Evolutionary conservation across 768 basidiomycete species (phyloP).

Genomic region (Pulveroboletus sp.): DNA sequence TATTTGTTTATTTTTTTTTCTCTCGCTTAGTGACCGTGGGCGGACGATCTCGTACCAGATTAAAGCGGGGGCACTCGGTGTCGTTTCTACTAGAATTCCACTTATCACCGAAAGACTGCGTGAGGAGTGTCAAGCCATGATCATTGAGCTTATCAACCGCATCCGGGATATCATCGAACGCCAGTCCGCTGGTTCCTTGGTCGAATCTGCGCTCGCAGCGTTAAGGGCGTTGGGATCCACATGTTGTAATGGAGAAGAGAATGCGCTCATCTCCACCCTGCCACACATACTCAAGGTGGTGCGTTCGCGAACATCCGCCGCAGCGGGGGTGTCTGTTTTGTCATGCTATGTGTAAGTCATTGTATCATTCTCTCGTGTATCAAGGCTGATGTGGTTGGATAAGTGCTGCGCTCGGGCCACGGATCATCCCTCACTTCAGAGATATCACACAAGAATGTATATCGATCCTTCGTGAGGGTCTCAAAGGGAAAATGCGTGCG

Average conservation of each 20-base stretch:
- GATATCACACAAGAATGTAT: constrained; percentile 60
- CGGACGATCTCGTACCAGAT: constrained; percentile 37
- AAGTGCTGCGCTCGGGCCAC: constrained; percentile 76
- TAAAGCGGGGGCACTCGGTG: constrained; percentile 61
- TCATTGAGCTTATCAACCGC: constrained; percentile 49
- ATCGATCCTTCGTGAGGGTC: constrained; percentile 39
- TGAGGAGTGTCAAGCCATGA: constrained; percentile 40
- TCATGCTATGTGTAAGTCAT: constrained; percentile 55
- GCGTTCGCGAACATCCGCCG: constrained; percentile 34
- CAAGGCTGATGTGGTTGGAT: constrained; percentile 8
- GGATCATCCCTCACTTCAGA: constrained; percentile 82
- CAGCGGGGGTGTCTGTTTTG: constrained; percentile 50
- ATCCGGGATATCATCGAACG: constrained; percentile 47
- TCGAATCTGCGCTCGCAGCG: constrained; percentile 50
- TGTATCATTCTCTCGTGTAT: not conserved
- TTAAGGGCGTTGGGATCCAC: constrained; percentile 57
- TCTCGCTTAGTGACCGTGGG: not conserved
- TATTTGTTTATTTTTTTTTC: not conserved
- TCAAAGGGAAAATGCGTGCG: constrained; percentile 31
- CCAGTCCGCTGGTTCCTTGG: constrained; percentile 38
- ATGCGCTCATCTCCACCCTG: constrained; percentile 51
- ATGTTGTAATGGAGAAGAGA: constrained; percentile 61
- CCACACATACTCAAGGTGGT: constrained; percentile 52
- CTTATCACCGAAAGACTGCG: constrained; percentile 56
- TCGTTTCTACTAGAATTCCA: constrained; percentile 63